Conservation (phyloP, 345 rosid genomes). For the Heritiera littoralis region DNA sequence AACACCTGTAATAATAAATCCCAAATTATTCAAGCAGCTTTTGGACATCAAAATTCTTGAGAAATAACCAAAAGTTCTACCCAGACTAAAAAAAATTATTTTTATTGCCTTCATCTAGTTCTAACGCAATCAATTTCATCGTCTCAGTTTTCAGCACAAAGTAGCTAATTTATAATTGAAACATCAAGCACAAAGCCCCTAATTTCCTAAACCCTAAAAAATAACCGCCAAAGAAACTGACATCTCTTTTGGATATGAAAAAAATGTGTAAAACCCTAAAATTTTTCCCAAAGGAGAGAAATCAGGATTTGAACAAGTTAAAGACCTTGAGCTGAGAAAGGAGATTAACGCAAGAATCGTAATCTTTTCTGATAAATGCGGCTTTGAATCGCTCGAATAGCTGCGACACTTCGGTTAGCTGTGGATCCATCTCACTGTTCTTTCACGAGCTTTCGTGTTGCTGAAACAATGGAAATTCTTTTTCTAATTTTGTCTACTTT, state of each 20-base stretch:
- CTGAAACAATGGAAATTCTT: background rate
- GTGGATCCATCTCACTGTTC: slow-evolving; percentile 71
- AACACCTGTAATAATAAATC: slow-evolving; percentile 51
- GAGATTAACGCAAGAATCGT: slow-evolving; percentile 45
- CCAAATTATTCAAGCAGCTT: background rate
- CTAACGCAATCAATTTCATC: background rate
- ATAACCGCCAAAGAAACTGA: background rate
- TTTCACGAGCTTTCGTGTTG: slow-evolving; percentile 12
- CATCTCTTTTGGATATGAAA: background rate
- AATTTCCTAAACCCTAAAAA: slow-evolving; percentile 1
- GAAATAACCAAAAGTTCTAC: background rate
- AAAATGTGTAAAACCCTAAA: background rate
- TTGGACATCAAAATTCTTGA: background rate
- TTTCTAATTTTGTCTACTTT: background rate
- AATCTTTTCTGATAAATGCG: slow-evolving; percentile 68
- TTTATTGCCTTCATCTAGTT: background rate
- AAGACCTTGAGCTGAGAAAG: slow-evolving; percentile 88
- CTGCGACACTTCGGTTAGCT: slow-evolving; percentile 76
- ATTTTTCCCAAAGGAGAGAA: background rate
- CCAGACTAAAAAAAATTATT: background rate
- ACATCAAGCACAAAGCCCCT: background rate
- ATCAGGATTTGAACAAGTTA: slow-evolving; percentile 35
- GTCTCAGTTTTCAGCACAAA: background rate
- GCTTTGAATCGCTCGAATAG: slow-evolving; percentile 87
- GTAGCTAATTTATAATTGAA: background rate